Evolutionary conservation across 2,329 filamentous ascomycete genomes (phyloP).

Genomic region (Cordyceps pruinosa): DNA sequence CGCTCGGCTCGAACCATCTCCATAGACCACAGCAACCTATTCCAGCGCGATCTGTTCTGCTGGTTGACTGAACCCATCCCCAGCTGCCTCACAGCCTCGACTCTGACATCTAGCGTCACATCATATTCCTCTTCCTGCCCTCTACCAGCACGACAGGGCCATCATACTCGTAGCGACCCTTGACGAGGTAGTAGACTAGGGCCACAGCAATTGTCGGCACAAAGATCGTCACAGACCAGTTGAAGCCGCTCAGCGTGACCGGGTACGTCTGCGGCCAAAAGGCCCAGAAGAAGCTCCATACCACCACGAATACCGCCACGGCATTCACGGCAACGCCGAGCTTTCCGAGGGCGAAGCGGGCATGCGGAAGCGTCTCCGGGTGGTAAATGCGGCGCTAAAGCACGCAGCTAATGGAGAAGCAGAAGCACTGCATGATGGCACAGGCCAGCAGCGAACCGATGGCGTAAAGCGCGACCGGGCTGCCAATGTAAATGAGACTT

Average conservation of each 20-base stretch:
- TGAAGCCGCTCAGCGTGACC: constrained; percentile 13
- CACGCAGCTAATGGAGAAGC: constrained; percentile 13
- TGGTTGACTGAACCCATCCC: too few species aligned
- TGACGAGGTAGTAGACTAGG: constrained; percentile 11
- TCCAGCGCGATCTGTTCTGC: too few species aligned
- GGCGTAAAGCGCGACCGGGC: constrained; percentile 15
- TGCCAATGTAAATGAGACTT: constrained; percentile 14
- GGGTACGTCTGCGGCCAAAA: constrained; percentile 15
- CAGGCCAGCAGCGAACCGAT: constrained; percentile 13
- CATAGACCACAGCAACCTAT: too few species aligned
- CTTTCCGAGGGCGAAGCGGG: constrained; percentile 12
- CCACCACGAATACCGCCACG: neutral
- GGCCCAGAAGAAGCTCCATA: constrained; percentile 15
- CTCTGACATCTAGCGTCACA: too few species aligned
- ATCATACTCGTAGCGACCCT: constrained; percentile 7
- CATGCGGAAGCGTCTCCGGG: constrained; percentile 14
- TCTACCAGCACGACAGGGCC: constrained; percentile 13
- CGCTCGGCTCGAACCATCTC: too few species aligned
- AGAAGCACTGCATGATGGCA: constrained; percentile 14
- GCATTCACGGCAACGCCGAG: constrained; percentile 13
- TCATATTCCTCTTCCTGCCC: constrained; percentile 1
- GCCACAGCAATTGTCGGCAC: constrained; percentile 5
- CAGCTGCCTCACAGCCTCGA: too few species aligned
- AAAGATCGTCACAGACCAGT: constrained; percentile 13
- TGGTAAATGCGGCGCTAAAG: constrained; percentile 14